A percentile compares a stretch with the other conserved stretches of the same genome.
phyloP scores from a whole-genome alignment of 1,284 basidiomycete genomes.

The Jaminaea rosea region DNA sequence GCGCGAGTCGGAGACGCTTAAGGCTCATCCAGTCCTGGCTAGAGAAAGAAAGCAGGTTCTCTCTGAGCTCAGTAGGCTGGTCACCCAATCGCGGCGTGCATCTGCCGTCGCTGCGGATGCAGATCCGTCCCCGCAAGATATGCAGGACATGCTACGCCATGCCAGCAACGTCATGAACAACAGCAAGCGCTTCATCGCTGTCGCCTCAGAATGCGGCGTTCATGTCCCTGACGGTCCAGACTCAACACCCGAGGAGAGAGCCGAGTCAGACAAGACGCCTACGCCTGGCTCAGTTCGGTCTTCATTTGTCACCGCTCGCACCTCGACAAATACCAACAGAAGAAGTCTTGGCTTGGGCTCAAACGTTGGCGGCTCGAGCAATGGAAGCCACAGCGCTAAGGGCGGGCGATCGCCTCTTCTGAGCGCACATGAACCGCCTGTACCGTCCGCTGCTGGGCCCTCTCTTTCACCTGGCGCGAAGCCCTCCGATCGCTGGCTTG shows the following conservation, averaged over 20 bases:
- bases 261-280: slow-evolving; percentile 32
- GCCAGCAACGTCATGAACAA: slow-evolving; percentile 49
- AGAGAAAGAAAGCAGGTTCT: slow-evolving; percentile 74
- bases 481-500: too few species aligned
- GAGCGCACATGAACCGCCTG: too few species aligned
- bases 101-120: slow-evolving; percentile 34
- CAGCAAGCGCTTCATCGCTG: slow-evolving; percentile 54
- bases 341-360: too few species aligned
- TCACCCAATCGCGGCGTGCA: slow-evolving; percentile 70
- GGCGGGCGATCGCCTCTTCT: too few species aligned
- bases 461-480: not conserved
- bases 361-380: not conserved
- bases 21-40: slow-evolving; percentile 60
- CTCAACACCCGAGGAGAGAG: slow-evolving; percentile 2
- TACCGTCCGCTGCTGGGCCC: too few species aligned
- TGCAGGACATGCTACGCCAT: slow-evolving; percentile 48
- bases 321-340: too few species aligned
- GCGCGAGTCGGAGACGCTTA: slow-evolving; percentile 67
- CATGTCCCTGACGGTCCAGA: not conserved
- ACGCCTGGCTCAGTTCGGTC: slow-evolving; percentile 23
- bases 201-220: slow-evolving; percentile 66
- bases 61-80: slow-evolving; percentile 70
- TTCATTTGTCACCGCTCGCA: slow-evolving; percentile 8
- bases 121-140: slow-evolving; percentile 21
- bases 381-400: not conserved